Base-by-base conservation (phyloP, 345 rosid genomes). In the Hibiscus tridactylites region DNA sequence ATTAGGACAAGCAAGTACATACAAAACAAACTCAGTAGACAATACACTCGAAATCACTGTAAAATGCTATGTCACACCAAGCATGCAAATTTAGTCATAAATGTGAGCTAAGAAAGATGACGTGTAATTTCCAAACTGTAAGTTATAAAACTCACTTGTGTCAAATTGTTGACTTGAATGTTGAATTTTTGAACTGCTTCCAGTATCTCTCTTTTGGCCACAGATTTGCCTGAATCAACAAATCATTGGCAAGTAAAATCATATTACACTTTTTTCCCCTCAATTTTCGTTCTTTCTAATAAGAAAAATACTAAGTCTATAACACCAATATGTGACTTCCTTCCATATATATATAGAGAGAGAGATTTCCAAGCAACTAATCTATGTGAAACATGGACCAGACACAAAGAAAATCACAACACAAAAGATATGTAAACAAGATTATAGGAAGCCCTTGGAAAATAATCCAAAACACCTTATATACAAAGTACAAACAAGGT, bases 81-180 rank as follows among this genome's bases (percentile, higher is more conserved):
- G 4, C 47, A 13, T 44, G 39, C 57, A 46, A 66, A 47, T 26
- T 42, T 31, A 46, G 54, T 47, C 37, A 66, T 26, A 21, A 3
- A 44, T 21, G 5, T 44, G 11, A 65, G 70, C 8, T 28, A 44
- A 65, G 54, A 65, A 65, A 65, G 54, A 66, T 26, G 10, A 2
- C 39, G 54, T 3, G 2, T 8, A 58, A 54, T 73, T 11, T 24
- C 39, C 61, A 57, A 71, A 58, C 37, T 26, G 70, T 53, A 6
- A 77, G 17, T 68, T 72, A 37, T 44, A 57, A 12, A 60, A 81
- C 92, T 83, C 81, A 88, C 92, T 78, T 95, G 97, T 7, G 97
- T 92, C 84, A 95, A 87, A 85, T 95, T 95, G 82, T 86, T 95
- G 82, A 90, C 96, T 86, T 95, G 99, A 66, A 92, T 95, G 83